Percentiles rank a stretch among this genome's conserved stretches.
phyloP scores from a whole-genome alignment of 2,329 filamentous ascomycete species.

The Aureobasidium leucospermi region DNA sequence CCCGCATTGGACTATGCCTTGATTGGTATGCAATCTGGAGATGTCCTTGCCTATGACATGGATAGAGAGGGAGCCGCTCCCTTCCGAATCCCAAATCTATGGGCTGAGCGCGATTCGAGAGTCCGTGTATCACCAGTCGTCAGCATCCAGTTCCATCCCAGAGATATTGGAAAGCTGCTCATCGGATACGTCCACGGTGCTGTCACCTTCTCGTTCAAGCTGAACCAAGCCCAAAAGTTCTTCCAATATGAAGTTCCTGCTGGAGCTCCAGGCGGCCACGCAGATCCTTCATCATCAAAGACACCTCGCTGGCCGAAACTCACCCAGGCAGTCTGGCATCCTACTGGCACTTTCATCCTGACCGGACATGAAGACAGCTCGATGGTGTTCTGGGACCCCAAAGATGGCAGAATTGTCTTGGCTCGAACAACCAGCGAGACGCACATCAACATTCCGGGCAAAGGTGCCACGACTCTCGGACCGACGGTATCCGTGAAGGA shows the following conservation, averaged over 20 bases:
- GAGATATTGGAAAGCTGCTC: conserved; percentile 84
- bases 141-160: conserved; percentile 75
- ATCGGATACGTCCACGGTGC: conserved; percentile 88
- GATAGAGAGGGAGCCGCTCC: conserved; percentile 70
- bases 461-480: conserved; percentile 21
- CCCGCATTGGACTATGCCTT: conserved; percentile 91
- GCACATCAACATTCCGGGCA: conserved; percentile 60
- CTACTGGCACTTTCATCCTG: conserved; percentile 80
- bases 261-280: conserved; percentile 73
- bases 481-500: conserved; percentile 56
- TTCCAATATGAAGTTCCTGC: conserved; percentile 76
- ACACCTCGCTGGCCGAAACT: conserved; percentile 63
- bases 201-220: conserved; percentile 90
- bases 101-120: conserved; percentile 64
- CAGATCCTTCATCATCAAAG: conserved; percentile 56
- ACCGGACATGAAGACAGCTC: conserved; percentile 87
- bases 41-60: conserved; percentile 86
- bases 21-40: conserved; percentile 59
- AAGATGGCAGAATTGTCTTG: conserved; percentile 76
- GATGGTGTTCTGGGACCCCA: conserved; percentile 88
- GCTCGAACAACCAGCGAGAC: conserved; percentile 72
- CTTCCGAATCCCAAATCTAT: conserved; percentile 81
- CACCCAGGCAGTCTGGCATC: conserved; percentile 86
- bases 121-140: conserved; percentile 61
- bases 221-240: conserved; percentile 68